Conservation (phyloP, 257 asterid genomes). For the Asclepias syriaca region DNA sequence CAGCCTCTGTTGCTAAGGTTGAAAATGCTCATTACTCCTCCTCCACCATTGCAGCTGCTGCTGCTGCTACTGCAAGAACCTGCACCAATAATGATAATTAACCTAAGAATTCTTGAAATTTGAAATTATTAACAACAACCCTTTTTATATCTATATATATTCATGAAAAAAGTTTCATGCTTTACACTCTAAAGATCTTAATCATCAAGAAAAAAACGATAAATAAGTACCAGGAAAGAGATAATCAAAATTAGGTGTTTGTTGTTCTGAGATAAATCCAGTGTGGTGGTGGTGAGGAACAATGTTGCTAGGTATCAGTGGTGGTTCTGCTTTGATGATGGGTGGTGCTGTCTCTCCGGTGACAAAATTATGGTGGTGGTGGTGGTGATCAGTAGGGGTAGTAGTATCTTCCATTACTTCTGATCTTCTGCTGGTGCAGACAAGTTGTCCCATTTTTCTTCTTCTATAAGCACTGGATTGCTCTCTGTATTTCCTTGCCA, state of each 20-base stretch:
- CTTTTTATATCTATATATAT: neutral
- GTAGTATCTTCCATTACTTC: conserved; percentile 24
- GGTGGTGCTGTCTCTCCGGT: neutral
- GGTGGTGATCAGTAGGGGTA: no score
- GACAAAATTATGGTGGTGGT: conserved; percentile 8
- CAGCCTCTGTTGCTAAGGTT: conserved; percentile 32
- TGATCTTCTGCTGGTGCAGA: conserved; percentile 21
- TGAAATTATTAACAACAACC: no score
- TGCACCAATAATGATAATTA: conserved; percentile 18
- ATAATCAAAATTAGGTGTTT: conserved; percentile 26
- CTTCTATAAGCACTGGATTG: conserved; percentile 64
- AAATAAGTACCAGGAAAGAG: conserved; percentile 37
- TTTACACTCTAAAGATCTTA: no score
- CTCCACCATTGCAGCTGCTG: conserved; percentile 30
- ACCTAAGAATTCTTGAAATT: neutral
- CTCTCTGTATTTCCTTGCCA: conserved; percentile 85
- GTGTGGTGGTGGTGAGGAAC: conserved; percentile 5
- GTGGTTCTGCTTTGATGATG: conserved; percentile 17
- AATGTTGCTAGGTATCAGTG: conserved; percentile 14
- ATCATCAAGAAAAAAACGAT: neutral
- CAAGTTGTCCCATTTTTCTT: conserved; percentile 65
- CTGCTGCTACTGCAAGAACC: conserved; percentile 35
- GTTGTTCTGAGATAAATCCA: conserved; percentile 43
- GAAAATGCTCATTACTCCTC: conserved; percentile 49
- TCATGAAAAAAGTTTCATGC: no score